Evolutionary conservation across 306 rosid species (phyloP), one percentile per base, ranked within the genome.

Genomic region (Benincasa hispida): DNA sequence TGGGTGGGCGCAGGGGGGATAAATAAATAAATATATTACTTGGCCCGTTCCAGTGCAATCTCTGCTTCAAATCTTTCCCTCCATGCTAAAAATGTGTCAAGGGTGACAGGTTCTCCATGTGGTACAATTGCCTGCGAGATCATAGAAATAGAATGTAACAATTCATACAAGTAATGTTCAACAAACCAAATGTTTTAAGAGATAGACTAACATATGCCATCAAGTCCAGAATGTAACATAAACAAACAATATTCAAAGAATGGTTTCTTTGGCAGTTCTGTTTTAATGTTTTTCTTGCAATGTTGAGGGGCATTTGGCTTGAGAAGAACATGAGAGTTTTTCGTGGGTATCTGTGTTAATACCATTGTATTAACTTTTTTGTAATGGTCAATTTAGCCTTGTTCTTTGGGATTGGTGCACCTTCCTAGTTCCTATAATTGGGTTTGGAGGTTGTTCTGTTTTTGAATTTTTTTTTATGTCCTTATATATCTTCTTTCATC

Each of bases 41-140:
- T 95, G 89, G 99, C 99, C 87, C 99, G 93, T 79, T 90, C 96
- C 56, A 95, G 87, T 76, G 99, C 99, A 77, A 92, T 85, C 76
- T 95, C 99, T 56, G 98, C 99, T 90, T 95, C 99, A 86, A 89
- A 95, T 84, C 92, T 90, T 72, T 95, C 99, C 83, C 99, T 89
- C 99, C 99, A 95, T 60, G 93, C 92, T 89, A 89, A 78, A 90
- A 95, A 95, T 65, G 93, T 90, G 41, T 92, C 99, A 57, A 90
- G 74, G 6, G 98, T 95, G 79, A 95, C 99, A 18, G 96, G 91
- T 82, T 95, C 98, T 81, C 99, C 99, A 65, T 95, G 99, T 24
- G 99, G 99, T 79, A 95, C 34, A 75, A 95, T 85, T 82, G 92
- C 51, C 99, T 92, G 84, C 0, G 17, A 42, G 69, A 47, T 28